Evolutionary conservation across 805 yeast genomes (phyloP).

Genomic region (Candida montana): DNA sequence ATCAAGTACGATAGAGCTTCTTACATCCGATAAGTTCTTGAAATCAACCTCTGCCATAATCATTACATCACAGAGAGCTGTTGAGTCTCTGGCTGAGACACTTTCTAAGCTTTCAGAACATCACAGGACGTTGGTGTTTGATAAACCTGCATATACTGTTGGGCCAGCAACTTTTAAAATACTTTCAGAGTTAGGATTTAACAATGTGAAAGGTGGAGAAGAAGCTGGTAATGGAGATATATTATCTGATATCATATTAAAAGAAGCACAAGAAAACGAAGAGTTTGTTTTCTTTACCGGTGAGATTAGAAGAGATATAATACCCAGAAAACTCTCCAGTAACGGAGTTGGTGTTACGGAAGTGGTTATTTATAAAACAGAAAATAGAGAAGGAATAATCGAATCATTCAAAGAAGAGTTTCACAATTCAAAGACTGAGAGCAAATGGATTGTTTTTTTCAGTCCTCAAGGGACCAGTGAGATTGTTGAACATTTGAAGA

Average conservation of each 20-base stretch:
- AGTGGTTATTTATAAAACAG: conserved; percentile 65
- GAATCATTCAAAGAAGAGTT: conserved; percentile 28
- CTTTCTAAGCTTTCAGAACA: conserved; percentile 18
- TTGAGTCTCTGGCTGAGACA: conserved; percentile 62
- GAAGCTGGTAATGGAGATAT: conserved; percentile 77
- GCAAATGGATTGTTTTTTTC: conserved; percentile 76
- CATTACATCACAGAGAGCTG: conserved; percentile 88
- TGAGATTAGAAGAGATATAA: conserved; percentile 71
- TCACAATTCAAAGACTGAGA: conserved; percentile 9
- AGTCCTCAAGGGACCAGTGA: conserved; percentile 83
- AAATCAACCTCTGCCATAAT: conserved; percentile 47
- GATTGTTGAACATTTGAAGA: conserved; percentile 44
- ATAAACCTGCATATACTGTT: conserved; percentile 70
- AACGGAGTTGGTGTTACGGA: conserved; percentile 48
- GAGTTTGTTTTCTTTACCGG: conserved; percentile 77
- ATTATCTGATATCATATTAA: conserved; percentile 59
- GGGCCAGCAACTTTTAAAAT: conserved; percentile 82
- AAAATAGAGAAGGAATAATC: conserved; percentile 41
- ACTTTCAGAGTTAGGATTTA: conserved; percentile 57
- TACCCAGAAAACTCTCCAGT: conserved; percentile 54
- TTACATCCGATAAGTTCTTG: conserved; percentile 40
- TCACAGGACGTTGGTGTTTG: conserved; percentile 28
- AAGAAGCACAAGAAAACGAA: conserved; percentile 18
- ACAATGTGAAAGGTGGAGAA: conserved; percentile 62
- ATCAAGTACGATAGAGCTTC: conserved; percentile 35